These are phyloP conservation scores for Hypoxylon trugodes DNA, from an alignment of 495 filamentous ascomycete genomes.

Conservation along the genomic window DNA sequence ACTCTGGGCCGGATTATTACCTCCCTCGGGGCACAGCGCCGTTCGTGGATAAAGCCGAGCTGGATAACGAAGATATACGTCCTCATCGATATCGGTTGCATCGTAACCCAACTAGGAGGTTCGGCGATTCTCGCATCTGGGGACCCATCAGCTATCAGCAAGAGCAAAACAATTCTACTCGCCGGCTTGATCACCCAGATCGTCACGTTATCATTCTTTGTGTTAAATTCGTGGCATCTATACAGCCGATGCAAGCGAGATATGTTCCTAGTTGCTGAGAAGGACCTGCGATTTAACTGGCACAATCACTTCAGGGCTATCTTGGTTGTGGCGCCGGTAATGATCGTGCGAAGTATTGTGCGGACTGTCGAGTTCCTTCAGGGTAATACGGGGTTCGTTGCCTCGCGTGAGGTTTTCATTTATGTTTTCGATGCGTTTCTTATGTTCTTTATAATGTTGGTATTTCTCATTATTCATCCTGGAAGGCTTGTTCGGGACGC, in stretches of 20 bases:
- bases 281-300: neutral
- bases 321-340: neutral
- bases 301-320: constrained; percentile 3
- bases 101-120: neutral
- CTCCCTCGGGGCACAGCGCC: neutral
- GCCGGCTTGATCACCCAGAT: neutral
- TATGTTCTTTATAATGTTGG: neutral
- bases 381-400: neutral
- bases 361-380: constrained; percentile 3
- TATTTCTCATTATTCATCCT: neutral
- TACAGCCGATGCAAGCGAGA: neutral
- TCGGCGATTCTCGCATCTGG: neutral
- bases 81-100: constrained; percentile 1
- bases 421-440: neutral
- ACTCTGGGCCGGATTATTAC: neutral
- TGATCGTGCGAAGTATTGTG: constrained; percentile 1
- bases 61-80: constrained; percentile 2
- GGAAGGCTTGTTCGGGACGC: no score
- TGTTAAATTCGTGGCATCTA: neutral
- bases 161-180: neutral
- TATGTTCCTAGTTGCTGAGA: neutral
- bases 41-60: neutral
- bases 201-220: neutral
- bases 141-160: neutral
- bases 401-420: constrained; percentile 3